These are phyloP conservation scores for Pythium insidiosum DNA, from an alignment of 352 stramenopile species.

Conservation along the genomic window DNA sequence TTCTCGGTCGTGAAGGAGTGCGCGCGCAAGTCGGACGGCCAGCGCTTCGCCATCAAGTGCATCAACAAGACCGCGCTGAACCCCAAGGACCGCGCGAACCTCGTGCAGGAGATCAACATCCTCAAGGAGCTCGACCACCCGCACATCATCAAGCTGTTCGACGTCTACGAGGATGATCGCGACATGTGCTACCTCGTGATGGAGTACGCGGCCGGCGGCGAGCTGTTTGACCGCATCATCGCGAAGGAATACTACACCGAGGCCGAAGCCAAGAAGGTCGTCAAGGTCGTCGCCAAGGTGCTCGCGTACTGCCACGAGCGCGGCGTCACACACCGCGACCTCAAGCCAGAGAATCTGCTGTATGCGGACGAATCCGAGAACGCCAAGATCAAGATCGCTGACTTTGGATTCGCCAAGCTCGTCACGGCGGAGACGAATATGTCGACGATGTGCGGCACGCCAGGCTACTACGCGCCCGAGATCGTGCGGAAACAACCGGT, in stretches of 20 bases:
- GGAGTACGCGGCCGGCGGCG: slow-evolving; percentile 81
- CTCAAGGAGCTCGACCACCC: slow-evolving; percentile 77
- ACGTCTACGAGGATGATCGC: slow-evolving; percentile 73
- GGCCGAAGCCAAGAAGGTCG: slow-evolving; percentile 69
- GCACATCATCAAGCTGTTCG: slow-evolving; percentile 85
- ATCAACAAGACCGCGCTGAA: slow-evolving; percentile 78
- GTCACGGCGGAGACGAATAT: slow-evolving; percentile 77
- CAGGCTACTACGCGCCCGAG: slow-evolving; percentile 95
- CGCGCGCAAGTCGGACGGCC: slow-evolving; percentile 31
- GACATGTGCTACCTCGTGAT: slow-evolving; percentile 86
- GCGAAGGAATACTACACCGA: slow-evolving; percentile 90
- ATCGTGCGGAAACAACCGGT: slow-evolving; percentile 89
- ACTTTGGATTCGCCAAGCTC: slow-evolving; percentile 87
- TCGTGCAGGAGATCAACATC: slow-evolving; percentile 81
- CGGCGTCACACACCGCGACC: slow-evolving; percentile 92
- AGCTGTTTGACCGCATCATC: slow-evolving; percentile 93
- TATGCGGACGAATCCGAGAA: slow-evolving; percentile 78
- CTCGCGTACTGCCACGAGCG: slow-evolving; percentile 81
- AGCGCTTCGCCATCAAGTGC: slow-evolving; percentile 73
- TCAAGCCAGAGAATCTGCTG: slow-evolving; percentile 97
- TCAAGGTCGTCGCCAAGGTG: slow-evolving; percentile 83
- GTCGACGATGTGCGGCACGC: slow-evolving; percentile 88
- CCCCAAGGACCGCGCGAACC: slow-evolving; percentile 69
- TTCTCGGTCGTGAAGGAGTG: slow-evolving; percentile 83
- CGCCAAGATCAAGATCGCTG: slow-evolving; percentile 91